A percentile compares a stretch with the other conserved stretches of the same genome.
Evolutionary conservation across 305 asterid genomes (phyloP).

Genomic region (Ajuga reptans): DNA sequence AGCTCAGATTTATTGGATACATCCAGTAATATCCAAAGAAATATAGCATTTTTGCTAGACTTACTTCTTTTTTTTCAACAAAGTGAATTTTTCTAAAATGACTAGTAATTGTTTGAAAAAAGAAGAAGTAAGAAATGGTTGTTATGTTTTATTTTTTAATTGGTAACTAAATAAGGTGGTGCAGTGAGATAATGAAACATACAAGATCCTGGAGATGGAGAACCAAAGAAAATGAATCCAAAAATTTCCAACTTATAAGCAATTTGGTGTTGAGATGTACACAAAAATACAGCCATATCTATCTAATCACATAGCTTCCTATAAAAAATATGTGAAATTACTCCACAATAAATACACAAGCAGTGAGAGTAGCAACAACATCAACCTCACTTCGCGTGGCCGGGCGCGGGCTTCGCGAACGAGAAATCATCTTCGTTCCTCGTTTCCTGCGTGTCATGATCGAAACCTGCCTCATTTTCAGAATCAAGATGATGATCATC

Average conservation of each 20-base stretch:
- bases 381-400: constrained; percentile 24
- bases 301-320: constrained; percentile 18
- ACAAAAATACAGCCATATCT: neutral
- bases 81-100: too few species aligned
- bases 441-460: constrained; percentile 18
- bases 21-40: too few species aligned
- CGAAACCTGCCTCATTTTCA: constrained; percentile 23
- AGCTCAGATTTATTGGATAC: too few species aligned
- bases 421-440: constrained; percentile 57
- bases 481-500: constrained; percentile 23
- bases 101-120: too few species aligned
- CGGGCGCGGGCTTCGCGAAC: constrained; percentile 48
- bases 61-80: too few species aligned
- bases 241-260: neutral
- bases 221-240: neutral
- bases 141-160: too few species aligned
- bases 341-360: constrained; percentile 7
- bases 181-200: too few species aligned
- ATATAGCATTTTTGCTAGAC: too few species aligned
- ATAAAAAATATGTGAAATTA: neutral
- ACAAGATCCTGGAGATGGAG: neutral
- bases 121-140: too few species aligned
- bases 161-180: too few species aligned
- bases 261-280: constrained; percentile 17
- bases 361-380: neutral